Evolutionary conservation across 2,329 filamentous ascomycete genomes (phyloP), one percentile per base, ranked within the genome.

Genomic region (Albophoma yamanashiensis): DNA sequence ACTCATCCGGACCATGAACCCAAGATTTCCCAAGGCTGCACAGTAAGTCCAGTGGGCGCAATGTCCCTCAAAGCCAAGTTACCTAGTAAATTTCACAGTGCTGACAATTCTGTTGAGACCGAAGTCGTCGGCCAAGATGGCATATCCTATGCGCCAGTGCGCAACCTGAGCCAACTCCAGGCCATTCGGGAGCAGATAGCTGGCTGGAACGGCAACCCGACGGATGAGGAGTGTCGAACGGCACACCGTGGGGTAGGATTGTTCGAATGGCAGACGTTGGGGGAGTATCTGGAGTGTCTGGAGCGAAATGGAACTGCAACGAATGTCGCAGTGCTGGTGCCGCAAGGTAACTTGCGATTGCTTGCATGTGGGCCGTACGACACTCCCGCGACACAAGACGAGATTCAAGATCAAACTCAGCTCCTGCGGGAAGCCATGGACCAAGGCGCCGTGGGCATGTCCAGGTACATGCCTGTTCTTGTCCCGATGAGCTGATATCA

Each of bases 181-280:
- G 61, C 65, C 20, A 67, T 67, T 22, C 62, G 66, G 42, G 62
- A 62, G 6, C 66, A 67, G 43, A 67, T 67, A 36, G 65, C 66
- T 0, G 66, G 66, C 25, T 67, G 66, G 66, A 67, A 67, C 52
- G 66, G 66, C 38, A 66, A 67, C 50, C 66, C 66, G 9, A 64
- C 61, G 2, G 65, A 67, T 27, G 61, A 65, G 20, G 65, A 66
- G 50, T 67, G 66, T 55, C 62, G 55, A 31, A 64, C 62, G 2
- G 63, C 56, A 22, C 62, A 61, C 36, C 55, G 22, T 2, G 50
- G 50, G 5, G 59, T 63, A 1, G 62, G 61, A 1, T 62, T 67
- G 39, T 67, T 67, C 47, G 62, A 65, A 22, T 67, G 66, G 66
- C 57, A 59, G n/a, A 64, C 65, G 0, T 58, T 67, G 25, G 66